Evolutionary conservation across 805 yeast genomes (phyloP).

Genomic region (Blastobotrys chiropterorum): DNA sequence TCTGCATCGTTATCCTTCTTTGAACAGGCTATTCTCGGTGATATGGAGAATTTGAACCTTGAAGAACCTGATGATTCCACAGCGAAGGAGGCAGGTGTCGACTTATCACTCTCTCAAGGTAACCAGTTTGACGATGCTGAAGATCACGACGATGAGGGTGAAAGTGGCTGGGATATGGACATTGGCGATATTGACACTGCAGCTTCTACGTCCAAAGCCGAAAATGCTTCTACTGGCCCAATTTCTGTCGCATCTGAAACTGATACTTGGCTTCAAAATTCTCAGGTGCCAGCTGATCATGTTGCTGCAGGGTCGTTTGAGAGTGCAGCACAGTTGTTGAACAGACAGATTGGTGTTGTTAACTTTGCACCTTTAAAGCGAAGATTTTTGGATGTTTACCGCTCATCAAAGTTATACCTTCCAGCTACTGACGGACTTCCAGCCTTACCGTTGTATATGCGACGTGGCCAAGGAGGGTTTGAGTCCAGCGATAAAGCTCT

Average conservation of each 20-base stretch:
- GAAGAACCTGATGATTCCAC: slow-evolving; percentile 33
- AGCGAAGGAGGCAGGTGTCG: slow-evolving; percentile 20
- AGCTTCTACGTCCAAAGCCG: slow-evolving; percentile 25
- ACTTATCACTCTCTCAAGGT: slow-evolving; percentile 21
- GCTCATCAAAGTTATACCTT: slow-evolving; percentile 67
- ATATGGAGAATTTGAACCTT: slow-evolving; percentile 57
- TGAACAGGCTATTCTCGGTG: slow-evolving; percentile 77
- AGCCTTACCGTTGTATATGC: slow-evolving; percentile 59
- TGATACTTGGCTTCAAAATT: slow-evolving; percentile 78
- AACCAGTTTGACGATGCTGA: slow-evolving; percentile 24
- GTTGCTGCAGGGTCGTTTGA: slow-evolving; percentile 96
- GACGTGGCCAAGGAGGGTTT: slow-evolving; percentile 52
- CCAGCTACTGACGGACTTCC: slow-evolving; percentile 72
- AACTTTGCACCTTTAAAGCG: slow-evolving; percentile 82
- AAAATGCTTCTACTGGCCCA: slow-evolving; percentile 22
- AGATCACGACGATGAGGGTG: slow-evolving; percentile 80
- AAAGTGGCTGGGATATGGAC: slow-evolving; percentile 53
- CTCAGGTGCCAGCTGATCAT: slow-evolving; percentile 84
- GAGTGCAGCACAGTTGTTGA: slow-evolving; percentile 86
- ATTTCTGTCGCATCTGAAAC: slow-evolving; percentile 44
- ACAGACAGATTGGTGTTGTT: slow-evolving; percentile 81
- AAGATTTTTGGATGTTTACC: slow-evolving; percentile 79
- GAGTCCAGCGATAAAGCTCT: slow-evolving; percentile 42
- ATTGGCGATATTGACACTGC: slow-evolving; percentile 58
- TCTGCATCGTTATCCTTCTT: slow-evolving; percentile 69